Evolutionary conservation across 192 early-diverging fungal genomes (phyloP).

Genomic region (Spinellus fusiger): DNA sequence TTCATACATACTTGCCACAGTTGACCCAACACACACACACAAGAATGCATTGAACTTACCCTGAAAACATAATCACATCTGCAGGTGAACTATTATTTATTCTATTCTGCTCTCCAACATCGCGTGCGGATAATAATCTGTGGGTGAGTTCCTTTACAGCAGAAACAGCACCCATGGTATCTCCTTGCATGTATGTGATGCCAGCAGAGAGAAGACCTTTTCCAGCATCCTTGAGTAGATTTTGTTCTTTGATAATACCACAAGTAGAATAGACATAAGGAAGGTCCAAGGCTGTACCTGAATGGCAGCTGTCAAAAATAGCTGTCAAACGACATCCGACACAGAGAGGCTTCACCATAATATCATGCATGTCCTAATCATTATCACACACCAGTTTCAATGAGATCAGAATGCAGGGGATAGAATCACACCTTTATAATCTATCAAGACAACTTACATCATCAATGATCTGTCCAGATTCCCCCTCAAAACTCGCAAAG

Average conservation of each 20-base stretch:
- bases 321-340: constrained; percentile 65
- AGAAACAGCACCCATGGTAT: constrained; percentile 30
- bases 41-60: constrained; percentile 50
- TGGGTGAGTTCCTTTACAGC: constrained; percentile 36
- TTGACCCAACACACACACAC: no score
- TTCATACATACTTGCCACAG: no score
- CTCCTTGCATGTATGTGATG: constrained; percentile 38
- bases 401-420: background rate
- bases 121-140: constrained; percentile 32
- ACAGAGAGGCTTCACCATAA: constrained; percentile 63
- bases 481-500: constrained; percentile 39
- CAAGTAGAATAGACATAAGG: constrained; percentile 71
- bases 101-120: constrained; percentile 15
- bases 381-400: background rate
- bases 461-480: constrained; percentile 61
- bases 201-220: constrained; percentile 37
- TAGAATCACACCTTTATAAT: background rate
- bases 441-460: constrained; percentile 34
- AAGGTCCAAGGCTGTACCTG: constrained; percentile 73
- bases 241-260: constrained; percentile 48
- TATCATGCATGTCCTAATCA: constrained; percentile 54
- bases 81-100: constrained; percentile 42
- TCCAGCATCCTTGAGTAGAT: constrained; percentile 35
- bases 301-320: constrained; percentile 82
- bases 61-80: constrained; percentile 75